These are phyloP conservation scores for Cephalotrichum gorgonifer DNA, from an alignment of 2,329 filamentous ascomycete genomes.

Conservation along the genomic window DNA sequence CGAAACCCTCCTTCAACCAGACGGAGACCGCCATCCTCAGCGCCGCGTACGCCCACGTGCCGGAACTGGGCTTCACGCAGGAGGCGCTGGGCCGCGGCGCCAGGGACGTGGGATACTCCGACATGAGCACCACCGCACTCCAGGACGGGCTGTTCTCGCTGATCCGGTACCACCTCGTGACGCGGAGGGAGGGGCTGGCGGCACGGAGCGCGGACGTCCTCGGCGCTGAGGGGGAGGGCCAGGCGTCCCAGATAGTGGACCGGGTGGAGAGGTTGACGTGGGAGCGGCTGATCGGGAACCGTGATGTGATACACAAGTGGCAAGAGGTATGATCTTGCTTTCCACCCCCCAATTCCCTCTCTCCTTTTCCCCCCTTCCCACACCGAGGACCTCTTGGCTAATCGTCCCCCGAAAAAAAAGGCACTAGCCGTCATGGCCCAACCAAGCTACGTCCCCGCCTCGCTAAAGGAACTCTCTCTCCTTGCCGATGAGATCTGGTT, in stretches of 20 bases:
- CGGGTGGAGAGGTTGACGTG: constrained; percentile 65
- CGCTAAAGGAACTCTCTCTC: constrained; percentile 66
- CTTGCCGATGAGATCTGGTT: constrained; percentile 92
- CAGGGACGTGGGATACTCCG: constrained; percentile 74
- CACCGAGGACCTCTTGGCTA: background rate
- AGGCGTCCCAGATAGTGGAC: constrained; percentile 35
- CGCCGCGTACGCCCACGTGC: constrained; percentile 70
- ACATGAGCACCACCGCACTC: constrained; percentile 76
- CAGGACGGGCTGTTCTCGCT: constrained; percentile 72
- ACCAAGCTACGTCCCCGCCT: constrained; percentile 63
- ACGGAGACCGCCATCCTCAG: constrained; percentile 69
- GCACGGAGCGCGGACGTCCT: constrained; percentile 27
- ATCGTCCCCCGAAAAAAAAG: constrained; percentile 26
- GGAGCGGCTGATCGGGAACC: constrained; percentile 68
- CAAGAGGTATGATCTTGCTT: constrained; percentile 60
- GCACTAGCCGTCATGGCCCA: constrained; percentile 87
- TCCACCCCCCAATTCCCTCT: background rate
- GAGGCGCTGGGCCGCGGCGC: constrained; percentile 67
- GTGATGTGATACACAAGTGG: constrained; percentile 63
- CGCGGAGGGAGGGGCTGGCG: constrained; percentile 51
- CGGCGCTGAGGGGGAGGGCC: constrained; percentile 19
- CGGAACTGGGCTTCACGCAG: constrained; percentile 70
- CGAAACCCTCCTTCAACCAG: constrained; percentile 51
- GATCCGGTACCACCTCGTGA: constrained; percentile 66
- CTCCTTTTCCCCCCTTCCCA: background rate